Conservation (phyloP, 1,284 basidiomycete species). For the Sparassis latifolia region DNA sequence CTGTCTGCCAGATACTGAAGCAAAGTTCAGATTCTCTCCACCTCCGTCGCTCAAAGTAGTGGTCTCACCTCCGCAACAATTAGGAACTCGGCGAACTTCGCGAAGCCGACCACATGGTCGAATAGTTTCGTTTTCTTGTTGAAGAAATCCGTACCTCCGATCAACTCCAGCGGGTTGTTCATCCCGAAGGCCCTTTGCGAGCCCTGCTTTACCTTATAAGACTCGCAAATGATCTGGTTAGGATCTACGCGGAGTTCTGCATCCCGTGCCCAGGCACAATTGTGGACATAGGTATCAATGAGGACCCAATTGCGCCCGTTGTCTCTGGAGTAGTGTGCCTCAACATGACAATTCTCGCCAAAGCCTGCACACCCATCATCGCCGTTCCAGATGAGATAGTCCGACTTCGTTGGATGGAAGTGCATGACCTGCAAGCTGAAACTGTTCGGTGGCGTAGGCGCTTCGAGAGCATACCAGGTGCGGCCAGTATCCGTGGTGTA, state of each 20-base stretch:
- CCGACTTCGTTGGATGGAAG: constrained; percentile 81
- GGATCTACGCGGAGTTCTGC: constrained; percentile 74
- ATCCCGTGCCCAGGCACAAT: constrained; percentile 91
- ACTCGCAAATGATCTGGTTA: constrained; percentile 89
- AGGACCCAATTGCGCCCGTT: constrained; percentile 76
- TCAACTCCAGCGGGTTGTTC: constrained; percentile 72
- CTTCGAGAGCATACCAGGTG: constrained; percentile 58
- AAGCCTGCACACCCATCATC: constrained; percentile 54
- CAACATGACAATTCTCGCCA: constrained; percentile 55
- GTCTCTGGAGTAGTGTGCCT: constrained; percentile 69
- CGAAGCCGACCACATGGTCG: constrained; percentile 86
- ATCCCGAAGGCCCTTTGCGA: constrained; percentile 56
- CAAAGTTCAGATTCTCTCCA: constrained; percentile 4
- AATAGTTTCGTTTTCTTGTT: constrained; percentile 72
- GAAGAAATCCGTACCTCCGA: constrained; percentile 78
- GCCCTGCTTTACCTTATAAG: constrained; percentile 78
- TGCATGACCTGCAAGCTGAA: constrained; percentile 75
- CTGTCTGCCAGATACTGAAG: constrained; percentile 52
- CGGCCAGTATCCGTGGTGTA: constrained; percentile 82
- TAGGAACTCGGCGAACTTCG: constrained; percentile 94
- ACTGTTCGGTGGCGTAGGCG: constrained; percentile 72
- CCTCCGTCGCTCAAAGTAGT: not conserved
- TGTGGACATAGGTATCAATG: constrained; percentile 84
- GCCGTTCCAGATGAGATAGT: constrained; percentile 90
- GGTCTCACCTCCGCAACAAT: constrained; percentile 81